Evolutionary conservation across 495 filamentous ascomycete genomes (phyloP), one percentile per base, ranked within the genome.

Genomic region (Pyrenopolyporus hunteri): DNA sequence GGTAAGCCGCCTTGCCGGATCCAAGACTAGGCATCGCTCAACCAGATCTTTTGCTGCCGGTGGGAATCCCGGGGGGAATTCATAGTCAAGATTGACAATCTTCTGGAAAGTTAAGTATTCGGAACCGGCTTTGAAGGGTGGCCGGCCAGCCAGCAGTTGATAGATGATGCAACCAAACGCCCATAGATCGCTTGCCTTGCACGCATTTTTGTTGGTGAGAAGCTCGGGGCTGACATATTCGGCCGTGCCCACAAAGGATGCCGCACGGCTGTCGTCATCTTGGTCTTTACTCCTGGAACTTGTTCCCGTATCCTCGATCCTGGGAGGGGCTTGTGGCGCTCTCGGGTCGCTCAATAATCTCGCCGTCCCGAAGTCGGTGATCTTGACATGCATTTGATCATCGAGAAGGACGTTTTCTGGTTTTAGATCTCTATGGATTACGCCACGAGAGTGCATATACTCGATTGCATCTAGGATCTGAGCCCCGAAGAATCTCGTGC

Each of bases 131-230:
- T 99, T 99, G 80, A 99, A 99, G 0, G 95, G 95, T 10, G 95
- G 95, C 40, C 95, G 85, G 11, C 95, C 95, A 22, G 89, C 89
- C 29, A 99, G 77, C 25, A 99, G 82, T 74, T 99, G 95, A 72
- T 96, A 99, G 55, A 99, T 88, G 59, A 99, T 99, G 74, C 95
- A 99, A n/a, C 95, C 95, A 78, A 98, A 97, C 2, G 95, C 95
- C 95, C 95, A 99, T 26, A 99, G 74, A 72, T 99, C 95, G 68
- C 93, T 97, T 16, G 95, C 92, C 76, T 98, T 99, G 78, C 95
- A 96, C 7, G 93, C 94, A 61, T 91, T 92, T 78, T 98, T 98
- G 60, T 97, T 90, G 1, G 88, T 96, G 59, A 99, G 79, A 25
- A 99, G 81, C 66, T 99, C 95, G 0, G 95, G 95, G 66, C 92